phyloP scores from a whole-genome alignment of 768 basidiomycete genomes.

The Suillus sp. region DNA sequence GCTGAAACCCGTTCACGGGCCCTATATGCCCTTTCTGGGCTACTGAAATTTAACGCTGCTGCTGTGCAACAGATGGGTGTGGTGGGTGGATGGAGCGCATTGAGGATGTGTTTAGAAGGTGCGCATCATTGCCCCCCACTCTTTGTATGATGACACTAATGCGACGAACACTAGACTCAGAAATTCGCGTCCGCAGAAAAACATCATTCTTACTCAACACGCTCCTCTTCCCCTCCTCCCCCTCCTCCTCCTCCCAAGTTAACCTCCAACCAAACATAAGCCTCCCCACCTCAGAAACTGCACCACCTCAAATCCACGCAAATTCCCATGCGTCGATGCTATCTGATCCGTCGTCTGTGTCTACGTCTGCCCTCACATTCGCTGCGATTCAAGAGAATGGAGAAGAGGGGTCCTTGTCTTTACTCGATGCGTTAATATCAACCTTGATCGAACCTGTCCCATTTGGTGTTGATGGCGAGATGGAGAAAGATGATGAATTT shows the following conservation, averaged over 20 bases:
- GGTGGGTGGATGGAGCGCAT: conserved; percentile 61
- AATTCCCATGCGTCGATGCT: conserved; percentile 75
- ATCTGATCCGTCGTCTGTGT: conserved; percentile 41
- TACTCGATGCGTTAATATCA: background rate
- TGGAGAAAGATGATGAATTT: conserved; percentile 42
- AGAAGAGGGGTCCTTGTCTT: background rate
- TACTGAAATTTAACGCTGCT: conserved; percentile 74
- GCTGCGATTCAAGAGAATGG: too few relatives aligned
- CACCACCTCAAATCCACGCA: conserved; percentile 49
- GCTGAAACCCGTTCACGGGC: conserved; percentile 72
- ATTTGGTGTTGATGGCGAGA: background rate
- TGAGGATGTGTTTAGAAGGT: conserved; percentile 64
- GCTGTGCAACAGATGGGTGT: conserved; percentile 59
- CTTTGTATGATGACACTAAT: background rate
- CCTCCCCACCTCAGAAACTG: conserved; percentile 24
- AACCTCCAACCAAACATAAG: conserved; percentile 19
- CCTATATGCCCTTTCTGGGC: conserved; percentile 76
- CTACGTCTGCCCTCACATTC: too few relatives aligned
- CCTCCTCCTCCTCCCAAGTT: background rate
- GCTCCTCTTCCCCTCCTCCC: conserved; percentile 56
- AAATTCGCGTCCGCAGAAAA: conserved; percentile 77
- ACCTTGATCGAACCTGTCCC: background rate
- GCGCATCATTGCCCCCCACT: background rate
- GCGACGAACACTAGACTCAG: conserved; percentile 56
- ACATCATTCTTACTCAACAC: conserved; percentile 73